Evolutionary conservation across 305 asterid species (phyloP).

Genomic region (Solanum aculeatissimum): DNA sequence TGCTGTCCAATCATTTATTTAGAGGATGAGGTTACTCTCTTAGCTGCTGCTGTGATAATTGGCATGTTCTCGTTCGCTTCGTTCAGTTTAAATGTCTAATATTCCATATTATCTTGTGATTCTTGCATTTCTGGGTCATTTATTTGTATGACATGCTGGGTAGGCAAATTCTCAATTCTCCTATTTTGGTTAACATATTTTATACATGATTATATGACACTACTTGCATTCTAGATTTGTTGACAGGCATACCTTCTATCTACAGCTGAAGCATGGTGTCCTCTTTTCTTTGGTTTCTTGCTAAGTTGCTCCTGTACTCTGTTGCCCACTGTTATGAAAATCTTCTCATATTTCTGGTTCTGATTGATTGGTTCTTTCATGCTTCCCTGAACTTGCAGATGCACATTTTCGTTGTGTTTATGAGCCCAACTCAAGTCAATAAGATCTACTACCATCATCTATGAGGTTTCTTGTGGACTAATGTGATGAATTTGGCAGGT

Average conservation of each 20-base stretch:
- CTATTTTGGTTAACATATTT: not conserved
- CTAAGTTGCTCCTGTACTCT: not conserved
- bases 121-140: not conserved
- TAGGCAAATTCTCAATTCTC: not conserved
- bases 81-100: not conserved
- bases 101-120: not conserved
- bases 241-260: not conserved
- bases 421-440: not conserved
- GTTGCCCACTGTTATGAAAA: not conserved
- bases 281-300: not conserved
- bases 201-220: not conserved
- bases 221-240: not conserved
- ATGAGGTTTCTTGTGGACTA: not conserved
- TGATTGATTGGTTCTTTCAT: not conserved
- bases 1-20: not conserved
- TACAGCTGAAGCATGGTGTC: not conserved
- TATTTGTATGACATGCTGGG: not conserved
- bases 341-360: not conserved
- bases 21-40: not conserved
- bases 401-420: not conserved
- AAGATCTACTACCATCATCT: not conserved
- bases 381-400: not conserved
- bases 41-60: not conserved
- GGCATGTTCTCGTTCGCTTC: not conserved
- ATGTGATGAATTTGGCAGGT: slow-evolving; percentile 17